Percentiles rank a stretch among this genome's conserved stretches.
Conservation (phyloP, 2,329 filamentous ascomycete species). For the Fragosphaeria purpurea region DNA sequence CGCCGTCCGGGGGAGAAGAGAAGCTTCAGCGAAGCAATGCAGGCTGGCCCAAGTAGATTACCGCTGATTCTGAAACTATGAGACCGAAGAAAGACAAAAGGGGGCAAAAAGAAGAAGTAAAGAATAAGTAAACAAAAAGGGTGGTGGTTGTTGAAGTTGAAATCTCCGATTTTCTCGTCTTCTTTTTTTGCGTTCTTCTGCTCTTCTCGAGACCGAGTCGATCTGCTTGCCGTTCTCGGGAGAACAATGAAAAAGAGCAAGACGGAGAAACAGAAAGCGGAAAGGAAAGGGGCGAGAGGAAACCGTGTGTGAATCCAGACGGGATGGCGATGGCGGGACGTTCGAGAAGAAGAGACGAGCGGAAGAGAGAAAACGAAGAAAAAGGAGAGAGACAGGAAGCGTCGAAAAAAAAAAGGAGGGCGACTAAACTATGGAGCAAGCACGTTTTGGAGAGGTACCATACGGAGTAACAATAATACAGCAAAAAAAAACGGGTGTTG, state of each 20-base stretch:
- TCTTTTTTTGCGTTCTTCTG: too few relatives aligned
- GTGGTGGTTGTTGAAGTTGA: neutral
- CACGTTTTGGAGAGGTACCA: too few relatives aligned
- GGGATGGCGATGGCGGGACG: neutral
- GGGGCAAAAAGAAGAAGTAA: conserved; percentile 12
- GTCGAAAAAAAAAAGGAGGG: neutral
- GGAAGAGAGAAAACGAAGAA: neutral
- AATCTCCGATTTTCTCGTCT: neutral
- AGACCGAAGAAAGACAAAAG: conserved; percentile 3
- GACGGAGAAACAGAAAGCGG: conserved; percentile 11
- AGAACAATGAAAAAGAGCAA: neutral
- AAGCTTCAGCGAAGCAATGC: too few relatives aligned
- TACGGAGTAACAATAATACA: neutral
- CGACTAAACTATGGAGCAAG: too few relatives aligned
- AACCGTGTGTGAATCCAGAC: neutral
- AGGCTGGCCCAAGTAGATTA: too few relatives aligned
- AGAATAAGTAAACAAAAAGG: conserved; percentile 2
- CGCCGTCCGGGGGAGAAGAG: too few relatives aligned
- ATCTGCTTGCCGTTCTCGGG: neutral
- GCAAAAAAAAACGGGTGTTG: conserved; percentile 9
- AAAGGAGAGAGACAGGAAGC: neutral
- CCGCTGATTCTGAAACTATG: neutral
- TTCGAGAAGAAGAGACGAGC: neutral
- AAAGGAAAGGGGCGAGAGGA: conserved; percentile 11
- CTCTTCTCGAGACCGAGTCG: neutral